A percentile compares a stretch with the other conserved stretches of the same genome.
phyloP scores from a whole-genome alignment of 2,329 filamentous ascomycete genomes.

The Truncatella angustata region DNA sequence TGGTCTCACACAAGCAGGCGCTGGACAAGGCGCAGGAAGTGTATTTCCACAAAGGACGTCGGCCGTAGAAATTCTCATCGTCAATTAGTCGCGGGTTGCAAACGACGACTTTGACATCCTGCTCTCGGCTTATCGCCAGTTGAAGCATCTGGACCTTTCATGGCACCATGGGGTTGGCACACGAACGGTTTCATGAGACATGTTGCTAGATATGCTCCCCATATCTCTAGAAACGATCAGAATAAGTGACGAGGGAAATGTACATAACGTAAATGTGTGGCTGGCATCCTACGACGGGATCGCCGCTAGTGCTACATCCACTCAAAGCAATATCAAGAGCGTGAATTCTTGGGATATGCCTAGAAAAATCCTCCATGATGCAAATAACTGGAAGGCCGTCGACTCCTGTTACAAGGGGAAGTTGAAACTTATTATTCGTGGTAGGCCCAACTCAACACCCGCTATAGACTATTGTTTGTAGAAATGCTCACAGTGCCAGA shows the following conservation, averaged over 20 bases:
- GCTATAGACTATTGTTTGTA: no score
- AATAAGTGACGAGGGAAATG: background rate
- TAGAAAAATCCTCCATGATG: background rate
- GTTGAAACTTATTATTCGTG: background rate
- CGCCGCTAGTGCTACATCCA: background rate
- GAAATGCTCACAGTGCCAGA: no score
- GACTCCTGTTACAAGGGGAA: no score
- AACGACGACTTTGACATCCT: background rate
- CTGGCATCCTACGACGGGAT: background rate
- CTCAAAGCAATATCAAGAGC: background rate
- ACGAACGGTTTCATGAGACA: background rate
- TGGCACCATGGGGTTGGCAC: background rate
- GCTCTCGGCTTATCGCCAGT: background rate
- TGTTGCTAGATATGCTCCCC: background rate
- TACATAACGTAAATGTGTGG: background rate
- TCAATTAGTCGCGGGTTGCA: background rate
- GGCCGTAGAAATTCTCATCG: background rate
- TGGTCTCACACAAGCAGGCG: background rate
- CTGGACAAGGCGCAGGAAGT: background rate
- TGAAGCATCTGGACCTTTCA: background rate
- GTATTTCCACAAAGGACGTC: background rate
- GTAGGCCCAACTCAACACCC: background rate
- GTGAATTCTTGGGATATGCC: slow-evolving; percentile 1
- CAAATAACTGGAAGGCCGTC: background rate
- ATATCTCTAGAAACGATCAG: background rate